Conservation (phyloP, 2,329 filamentous ascomycete genomes). For the Aspergillus ochraceoroseus region DNA sequence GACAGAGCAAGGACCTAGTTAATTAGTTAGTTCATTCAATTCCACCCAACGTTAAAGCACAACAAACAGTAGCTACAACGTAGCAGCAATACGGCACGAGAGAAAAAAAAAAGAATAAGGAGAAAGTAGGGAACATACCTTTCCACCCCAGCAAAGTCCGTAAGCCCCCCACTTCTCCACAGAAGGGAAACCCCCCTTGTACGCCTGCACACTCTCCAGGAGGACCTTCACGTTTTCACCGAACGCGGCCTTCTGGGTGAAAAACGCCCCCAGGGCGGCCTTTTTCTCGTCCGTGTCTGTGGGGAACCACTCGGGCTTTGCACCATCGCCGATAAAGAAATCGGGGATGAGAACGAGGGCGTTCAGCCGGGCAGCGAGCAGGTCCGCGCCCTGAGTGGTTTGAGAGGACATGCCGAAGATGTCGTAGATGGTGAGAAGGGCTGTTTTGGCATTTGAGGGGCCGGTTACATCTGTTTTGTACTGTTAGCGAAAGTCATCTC, state of each 20-base stretch:
- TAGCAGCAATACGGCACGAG: too few species aligned
- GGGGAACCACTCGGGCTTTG: constrained; percentile 50
- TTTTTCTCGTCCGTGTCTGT: constrained; percentile 61
- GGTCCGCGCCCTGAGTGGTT: constrained; percentile 64
- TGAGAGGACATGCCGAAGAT: constrained; percentile 65
- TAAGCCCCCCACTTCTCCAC: constrained; percentile 58
- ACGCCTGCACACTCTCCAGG: constrained; percentile 40
- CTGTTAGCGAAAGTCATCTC: too few species aligned
- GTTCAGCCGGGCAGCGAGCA: constrained; percentile 37
- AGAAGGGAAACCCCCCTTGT: constrained; percentile 50
- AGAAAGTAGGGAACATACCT: too few species aligned
- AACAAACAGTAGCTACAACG: too few species aligned
- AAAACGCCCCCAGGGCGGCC: constrained; percentile 55
- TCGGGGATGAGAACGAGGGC: constrained; percentile 43
- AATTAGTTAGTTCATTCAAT: too few species aligned
- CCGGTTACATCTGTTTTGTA: constrained; percentile 35
- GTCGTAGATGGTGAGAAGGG: constrained; percentile 60
- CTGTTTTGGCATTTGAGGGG: constrained; percentile 50
- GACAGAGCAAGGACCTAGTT: constrained; percentile 38
- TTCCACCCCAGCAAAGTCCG: constrained; percentile 69
- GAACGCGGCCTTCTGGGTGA: constrained; percentile 43
- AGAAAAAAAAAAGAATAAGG: too few species aligned
- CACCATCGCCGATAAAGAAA: constrained; percentile 44
- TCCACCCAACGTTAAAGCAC: too few species aligned
- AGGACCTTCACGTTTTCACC: constrained; percentile 30